Base-by-base conservation (phyloP, 2,329 filamentous ascomycete species). In the Alternaria sp. region DNA sequence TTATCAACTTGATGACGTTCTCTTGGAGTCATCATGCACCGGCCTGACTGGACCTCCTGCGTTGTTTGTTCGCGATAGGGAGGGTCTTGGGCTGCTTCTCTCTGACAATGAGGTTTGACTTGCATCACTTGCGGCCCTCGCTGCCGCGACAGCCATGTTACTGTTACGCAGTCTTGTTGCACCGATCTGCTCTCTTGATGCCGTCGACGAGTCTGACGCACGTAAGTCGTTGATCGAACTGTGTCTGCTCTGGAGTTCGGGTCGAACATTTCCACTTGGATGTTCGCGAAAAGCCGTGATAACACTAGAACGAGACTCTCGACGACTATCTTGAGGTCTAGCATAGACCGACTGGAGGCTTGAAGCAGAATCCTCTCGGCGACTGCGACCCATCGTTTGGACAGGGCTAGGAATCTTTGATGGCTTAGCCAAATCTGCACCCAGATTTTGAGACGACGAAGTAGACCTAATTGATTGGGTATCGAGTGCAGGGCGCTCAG, bases 361-460 rank as follows among this genome's bases (percentile, higher is more conserved):
- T 2, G 79, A 78, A 2, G 57, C 49, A 5, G 80, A 82, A 34
- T 69, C 71, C 30, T 80, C 77, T 32, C 78, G 72, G 42, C 81
- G 76, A 30, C 75, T 72, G 30, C 71, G 75, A 24, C 76, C 77
- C 2, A 76, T 36, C 7, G 64, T 71, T 57, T 78, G 76, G 0
- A 79, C 64, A n/a, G 80, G 81, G 47, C 77, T 81, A n/a, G 81
- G 81, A 22, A 82, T 82, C 59, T 79, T 79, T 5, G 81, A 80
- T 5, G 60, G 64, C 55, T 65, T 75, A 7, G 55, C 57, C 7
- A 56, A 22, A 3, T 73, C 63, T 20, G 64, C 39, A 26, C 28
- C 51, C 20, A 66, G 47, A 22, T 48, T 38, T 26, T 56, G 51
- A 32, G 54, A 44, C 12, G 51, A 55, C 9, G 49, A 30, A 12